Evolutionary conservation across 768 basidiomycete species (phyloP).

Genomic region (Podaxis sp.): DNA sequence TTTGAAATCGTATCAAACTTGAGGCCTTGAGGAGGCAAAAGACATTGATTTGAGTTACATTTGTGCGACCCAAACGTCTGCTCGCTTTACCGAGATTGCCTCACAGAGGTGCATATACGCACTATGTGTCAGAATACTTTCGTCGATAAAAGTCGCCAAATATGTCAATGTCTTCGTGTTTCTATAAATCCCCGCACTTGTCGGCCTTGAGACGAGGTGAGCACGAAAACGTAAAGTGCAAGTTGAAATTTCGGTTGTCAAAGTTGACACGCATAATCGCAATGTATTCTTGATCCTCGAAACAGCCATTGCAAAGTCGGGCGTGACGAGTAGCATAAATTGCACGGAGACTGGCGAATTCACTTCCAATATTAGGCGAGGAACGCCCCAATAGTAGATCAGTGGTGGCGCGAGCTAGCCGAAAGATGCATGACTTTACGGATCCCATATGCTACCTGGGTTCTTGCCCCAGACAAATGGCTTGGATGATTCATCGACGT

Average conservation of each 20-base stretch:
- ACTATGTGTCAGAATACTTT: slow-evolving; percentile 25
- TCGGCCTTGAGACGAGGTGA: slow-evolving; percentile 25
- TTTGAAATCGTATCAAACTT: neutral
- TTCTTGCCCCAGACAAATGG: slow-evolving; percentile 62
- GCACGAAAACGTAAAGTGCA: slow-evolving; percentile 26
- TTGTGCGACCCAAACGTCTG: neutral
- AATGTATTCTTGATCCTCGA: slow-evolving; percentile 24
- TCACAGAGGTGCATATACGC: slow-evolving; percentile 26
- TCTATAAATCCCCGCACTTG: slow-evolving; percentile 27
- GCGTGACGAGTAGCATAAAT: neutral
- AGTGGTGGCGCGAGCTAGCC: slow-evolving; percentile 28
- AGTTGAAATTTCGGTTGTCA: slow-evolving; percentile 25
- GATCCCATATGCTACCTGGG: slow-evolving; percentile 32
- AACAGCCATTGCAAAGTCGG: slow-evolving; percentile 18
- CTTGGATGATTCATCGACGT: slow-evolving; percentile 46
- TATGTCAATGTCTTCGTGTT: slow-evolving; percentile 25
- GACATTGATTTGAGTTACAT: neutral
- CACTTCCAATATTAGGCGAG: slow-evolving; percentile 57
- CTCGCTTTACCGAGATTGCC: slow-evolving; percentile 15
- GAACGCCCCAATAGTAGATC: slow-evolving; percentile 37
- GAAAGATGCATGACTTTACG: slow-evolving; percentile 16
- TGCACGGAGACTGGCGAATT: neutral
- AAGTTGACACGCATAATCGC: slow-evolving; percentile 29
- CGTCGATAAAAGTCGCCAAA: slow-evolving; percentile 24
- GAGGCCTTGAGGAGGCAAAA: neutral